Conservation (phyloP, 2,329 filamentous ascomycete genomes). For the Aulographum hederae region DNA sequence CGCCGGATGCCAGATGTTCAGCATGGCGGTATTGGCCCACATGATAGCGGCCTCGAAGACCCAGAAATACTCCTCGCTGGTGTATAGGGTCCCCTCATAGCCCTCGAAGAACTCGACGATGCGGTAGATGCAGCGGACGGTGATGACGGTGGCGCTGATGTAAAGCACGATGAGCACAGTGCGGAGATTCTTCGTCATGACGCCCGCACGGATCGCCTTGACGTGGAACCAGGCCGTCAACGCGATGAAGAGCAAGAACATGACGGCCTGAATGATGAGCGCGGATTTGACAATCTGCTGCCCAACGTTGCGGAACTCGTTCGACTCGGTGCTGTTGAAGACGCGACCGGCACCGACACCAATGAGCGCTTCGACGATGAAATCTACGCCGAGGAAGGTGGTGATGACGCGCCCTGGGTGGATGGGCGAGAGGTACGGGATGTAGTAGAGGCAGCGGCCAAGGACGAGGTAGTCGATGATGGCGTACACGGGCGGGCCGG, state of each 20-base stretch:
- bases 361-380: slow-evolving; percentile 31
- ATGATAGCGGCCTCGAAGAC: slow-evolving; percentile 34
- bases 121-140: slow-evolving; percentile 32
- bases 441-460: slow-evolving; percentile 40
- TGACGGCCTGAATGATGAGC: slow-evolving; percentile 29
- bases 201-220: slow-evolving; percentile 18
- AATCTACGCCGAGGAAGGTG: slow-evolving; percentile 34
- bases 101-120: slow-evolving; percentile 30
- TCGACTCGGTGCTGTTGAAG: slow-evolving; percentile 19
- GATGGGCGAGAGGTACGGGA: slow-evolving; percentile 39
- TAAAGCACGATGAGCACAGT: slow-evolving; percentile 28
- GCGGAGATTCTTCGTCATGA: slow-evolving; percentile 25
- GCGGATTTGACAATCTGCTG: slow-evolving; percentile 29
- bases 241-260: slow-evolving; percentile 30
- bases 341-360: slow-evolving; percentile 30
- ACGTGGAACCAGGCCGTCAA: slow-evolving; percentile 28
- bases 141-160: slow-evolving; percentile 27
- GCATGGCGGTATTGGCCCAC: slow-evolving; percentile 29
- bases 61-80: slow-evolving; percentile 34
- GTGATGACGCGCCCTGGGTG: slow-evolving; percentile 41
- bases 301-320: slow-evolving; percentile 21
- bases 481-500: slow-evolving; percentile 36
- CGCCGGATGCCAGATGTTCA: slow-evolving; percentile 34
- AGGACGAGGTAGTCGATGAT: slow-evolving; percentile 44
- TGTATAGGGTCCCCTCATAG: slow-evolving; percentile 12